These are phyloP conservation scores for Nakazawaea siamensis DNA, from an alignment of 805 yeast species.

Conservation along the genomic window DNA sequence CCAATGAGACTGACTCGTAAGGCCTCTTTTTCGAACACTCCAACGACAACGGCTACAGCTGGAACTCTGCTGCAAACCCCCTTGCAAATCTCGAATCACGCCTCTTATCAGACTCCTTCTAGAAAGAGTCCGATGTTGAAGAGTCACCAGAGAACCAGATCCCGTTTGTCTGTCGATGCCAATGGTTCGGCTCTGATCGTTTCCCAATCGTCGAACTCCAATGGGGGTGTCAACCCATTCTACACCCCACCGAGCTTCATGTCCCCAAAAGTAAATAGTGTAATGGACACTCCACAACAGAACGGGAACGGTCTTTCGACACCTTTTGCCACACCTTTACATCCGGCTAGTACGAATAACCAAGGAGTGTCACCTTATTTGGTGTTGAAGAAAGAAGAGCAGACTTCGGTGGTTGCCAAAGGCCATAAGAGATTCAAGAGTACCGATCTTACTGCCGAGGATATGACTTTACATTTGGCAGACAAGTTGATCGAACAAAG, in stretches of 20 bases:
- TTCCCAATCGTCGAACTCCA: conserved; percentile 12
- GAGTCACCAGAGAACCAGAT: conserved; percentile 31
- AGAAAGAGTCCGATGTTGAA: conserved; percentile 13
- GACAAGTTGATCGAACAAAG: conserved; percentile 13
- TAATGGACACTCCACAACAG: conserved; percentile 16
- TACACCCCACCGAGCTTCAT: conserved; percentile 36
- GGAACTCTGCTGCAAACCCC: conserved; percentile 23
- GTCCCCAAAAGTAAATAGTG: conserved; percentile 27
- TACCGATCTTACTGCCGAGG: conserved; percentile 12
- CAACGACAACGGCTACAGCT: no score
- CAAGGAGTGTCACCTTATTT: conserved; percentile 10
- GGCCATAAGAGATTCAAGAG: conserved; percentile 8
- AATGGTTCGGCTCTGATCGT: conserved; percentile 18
- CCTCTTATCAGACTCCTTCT: conserved; percentile 17
- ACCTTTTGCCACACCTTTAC: conserved; percentile 7
- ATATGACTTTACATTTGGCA: conserved; percentile 20
- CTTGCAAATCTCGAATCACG: conserved; percentile 16
- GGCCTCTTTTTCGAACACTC: conserved; percentile 10
- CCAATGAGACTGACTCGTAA: conserved; percentile 23
- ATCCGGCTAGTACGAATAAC: not conserved
- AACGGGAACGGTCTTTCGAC: conserved; percentile 8
- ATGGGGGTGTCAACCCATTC: conserved; percentile 35
- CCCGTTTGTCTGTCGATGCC: conserved; percentile 30
- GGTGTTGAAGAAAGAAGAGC: conserved; percentile 7
- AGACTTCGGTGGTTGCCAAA: conserved; percentile 13